A percentile compares a stretch with the other conserved stretches of the same genome.
Evolutionary conservation across 2,329 filamentous ascomycete genomes (phyloP).

Genomic region (Microdochium bolleyi): DNA sequence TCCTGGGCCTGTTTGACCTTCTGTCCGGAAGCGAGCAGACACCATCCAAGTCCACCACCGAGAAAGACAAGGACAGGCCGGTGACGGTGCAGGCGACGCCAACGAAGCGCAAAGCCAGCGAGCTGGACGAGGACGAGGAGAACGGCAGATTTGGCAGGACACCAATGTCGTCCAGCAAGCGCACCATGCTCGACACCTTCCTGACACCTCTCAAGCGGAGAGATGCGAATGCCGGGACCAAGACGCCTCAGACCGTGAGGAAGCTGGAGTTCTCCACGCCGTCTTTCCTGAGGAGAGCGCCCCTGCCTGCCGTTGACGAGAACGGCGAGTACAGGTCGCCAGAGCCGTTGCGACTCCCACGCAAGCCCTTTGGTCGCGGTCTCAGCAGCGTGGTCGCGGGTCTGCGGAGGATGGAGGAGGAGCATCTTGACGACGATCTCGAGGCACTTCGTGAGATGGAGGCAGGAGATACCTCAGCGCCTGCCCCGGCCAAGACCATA

Average conservation of each 20-base stretch:
- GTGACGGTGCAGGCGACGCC: slow-evolving; percentile 32
- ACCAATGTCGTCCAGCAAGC: slow-evolving; percentile 50
- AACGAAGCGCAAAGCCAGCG: slow-evolving; percentile 28
- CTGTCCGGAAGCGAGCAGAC: slow-evolving; percentile 42
- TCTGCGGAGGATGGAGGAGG: slow-evolving; percentile 62
- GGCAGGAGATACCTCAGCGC: slow-evolving; percentile 7
- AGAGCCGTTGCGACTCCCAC: slow-evolving; percentile 43
- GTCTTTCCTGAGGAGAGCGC: slow-evolving; percentile 54
- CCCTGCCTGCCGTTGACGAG: slow-evolving; percentile 47
- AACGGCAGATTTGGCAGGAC: slow-evolving; percentile 32
- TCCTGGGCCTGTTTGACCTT: slow-evolving; percentile 71
- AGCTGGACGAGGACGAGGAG: slow-evolving; percentile 16
- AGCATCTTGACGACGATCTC: slow-evolving; percentile 63
- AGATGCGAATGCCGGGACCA: slow-evolving; percentile 26
- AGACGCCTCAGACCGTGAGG: slow-evolving; percentile 41
- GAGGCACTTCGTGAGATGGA: slow-evolving; percentile 69
- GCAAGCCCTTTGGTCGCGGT: slow-evolving; percentile 57
- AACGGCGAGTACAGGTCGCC: slow-evolving; percentile 40
- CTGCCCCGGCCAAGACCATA: not conserved
- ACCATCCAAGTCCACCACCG: slow-evolving; percentile 34
- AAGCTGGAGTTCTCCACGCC: slow-evolving; percentile 61
- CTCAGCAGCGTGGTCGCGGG: slow-evolving; percentile 68
- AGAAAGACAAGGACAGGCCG: slow-evolving; percentile 27
- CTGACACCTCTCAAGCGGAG: slow-evolving; percentile 54
- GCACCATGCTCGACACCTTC: slow-evolving; percentile 54